These are phyloP conservation scores for Kwoniella europaea DNA, from an alignment of 768 basidiomycete genomes.

Conservation along the genomic window DNA sequence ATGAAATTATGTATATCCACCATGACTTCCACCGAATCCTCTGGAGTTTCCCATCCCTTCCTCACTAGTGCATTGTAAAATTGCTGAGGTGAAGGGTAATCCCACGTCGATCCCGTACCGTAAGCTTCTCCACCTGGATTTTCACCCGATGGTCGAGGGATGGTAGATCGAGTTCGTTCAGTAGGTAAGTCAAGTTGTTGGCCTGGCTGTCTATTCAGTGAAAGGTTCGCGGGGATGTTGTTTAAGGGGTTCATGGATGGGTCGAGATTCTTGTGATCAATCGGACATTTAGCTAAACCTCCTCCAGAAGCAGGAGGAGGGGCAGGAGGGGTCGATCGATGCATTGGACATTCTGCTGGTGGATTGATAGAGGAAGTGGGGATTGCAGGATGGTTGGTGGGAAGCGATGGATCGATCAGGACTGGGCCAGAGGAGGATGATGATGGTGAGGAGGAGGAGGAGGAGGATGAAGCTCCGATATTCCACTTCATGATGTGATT, in stretches of 20 bases:
- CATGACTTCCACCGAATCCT: constrained; percentile 89
- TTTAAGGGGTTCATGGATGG: constrained; percentile 70
- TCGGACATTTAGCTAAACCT: constrained; percentile 58
- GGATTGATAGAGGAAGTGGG: constrained; percentile 40
- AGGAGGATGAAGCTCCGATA: constrained; percentile 33
- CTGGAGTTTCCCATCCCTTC: constrained; percentile 97
- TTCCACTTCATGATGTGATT: constrained; percentile 30
- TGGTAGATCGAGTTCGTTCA: constrained; percentile 77
- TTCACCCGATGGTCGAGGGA: constrained; percentile 67
- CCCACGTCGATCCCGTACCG: constrained; percentile 65
- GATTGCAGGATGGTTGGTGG: constrained; percentile 8
- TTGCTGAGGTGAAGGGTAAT: constrained; percentile 96
- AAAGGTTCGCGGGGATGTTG: constrained; percentile 73
- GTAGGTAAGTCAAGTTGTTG: constrained; percentile 71
- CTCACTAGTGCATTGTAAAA: constrained; percentile 95
- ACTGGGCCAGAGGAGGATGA: constrained; percentile 1
- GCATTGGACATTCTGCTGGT: constrained; percentile 47
- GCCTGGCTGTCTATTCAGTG: constrained; percentile 68
- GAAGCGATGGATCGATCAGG: constrained; percentile 8
- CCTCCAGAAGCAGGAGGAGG: constrained; percentile 9
- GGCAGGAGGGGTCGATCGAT: constrained; percentile 15
- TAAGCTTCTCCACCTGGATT: constrained; percentile 43
- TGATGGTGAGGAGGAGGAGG: constrained; percentile 12
- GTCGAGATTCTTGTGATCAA: constrained; percentile 47
- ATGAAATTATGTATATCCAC: constrained; percentile 98